These are phyloP conservation scores for Pseudoperonospora humuli DNA, from an alignment of 352 stramenopile genomes.

Conservation along the genomic window DNA sequence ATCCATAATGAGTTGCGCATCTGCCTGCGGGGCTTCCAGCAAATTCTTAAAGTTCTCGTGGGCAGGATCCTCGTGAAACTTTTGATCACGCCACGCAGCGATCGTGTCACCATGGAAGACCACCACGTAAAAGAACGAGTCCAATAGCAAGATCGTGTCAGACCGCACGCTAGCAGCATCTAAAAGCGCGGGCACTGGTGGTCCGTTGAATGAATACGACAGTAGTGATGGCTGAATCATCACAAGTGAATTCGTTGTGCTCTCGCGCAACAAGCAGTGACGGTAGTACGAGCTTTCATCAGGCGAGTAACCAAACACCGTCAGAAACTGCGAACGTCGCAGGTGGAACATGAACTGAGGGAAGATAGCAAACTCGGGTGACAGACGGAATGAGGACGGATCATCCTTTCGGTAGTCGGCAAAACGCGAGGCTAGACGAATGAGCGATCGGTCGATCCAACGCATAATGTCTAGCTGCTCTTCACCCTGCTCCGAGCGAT, in stretches of 20 bases:
- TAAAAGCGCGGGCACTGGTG: slow-evolving; percentile 85
- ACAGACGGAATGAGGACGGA: slow-evolving; percentile 93
- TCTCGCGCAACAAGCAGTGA: slow-evolving; percentile 92
- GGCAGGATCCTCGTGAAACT: slow-evolving; percentile 90
- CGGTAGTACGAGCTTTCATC: slow-evolving; percentile 98
- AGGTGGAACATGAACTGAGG: slow-evolving; percentile 99
- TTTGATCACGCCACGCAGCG: slow-evolving; percentile 96
- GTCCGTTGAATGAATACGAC: slow-evolving; percentile 94
- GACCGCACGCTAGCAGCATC: slow-evolving; percentile 90
- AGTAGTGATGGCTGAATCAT: slow-evolving; percentile 99
- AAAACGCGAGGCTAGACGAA: slow-evolving; percentile 98
- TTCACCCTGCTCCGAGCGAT: slow-evolving; percentile 78
- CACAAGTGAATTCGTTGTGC: slow-evolving; percentile 97
- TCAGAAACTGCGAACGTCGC: slow-evolving; percentile 97
- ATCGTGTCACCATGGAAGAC: slow-evolving; percentile 99
- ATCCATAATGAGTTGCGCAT: slow-evolving; percentile 99
- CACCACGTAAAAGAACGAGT: slow-evolving; percentile 99
- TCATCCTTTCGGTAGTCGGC: slow-evolving; percentile 98
- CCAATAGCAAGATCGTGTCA: slow-evolving; percentile 98
- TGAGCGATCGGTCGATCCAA: slow-evolving; percentile 95
- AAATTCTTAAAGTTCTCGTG: slow-evolving; percentile 98
- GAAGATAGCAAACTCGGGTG: slow-evolving; percentile 97
- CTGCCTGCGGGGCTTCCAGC: slow-evolving; percentile 94
- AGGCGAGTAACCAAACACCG: slow-evolving; percentile 98
- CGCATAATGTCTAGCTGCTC: slow-evolving; percentile 86